Base-by-base conservation (phyloP, 345 rosid genomes). In the Eucalyptus cloeziana region DNA sequence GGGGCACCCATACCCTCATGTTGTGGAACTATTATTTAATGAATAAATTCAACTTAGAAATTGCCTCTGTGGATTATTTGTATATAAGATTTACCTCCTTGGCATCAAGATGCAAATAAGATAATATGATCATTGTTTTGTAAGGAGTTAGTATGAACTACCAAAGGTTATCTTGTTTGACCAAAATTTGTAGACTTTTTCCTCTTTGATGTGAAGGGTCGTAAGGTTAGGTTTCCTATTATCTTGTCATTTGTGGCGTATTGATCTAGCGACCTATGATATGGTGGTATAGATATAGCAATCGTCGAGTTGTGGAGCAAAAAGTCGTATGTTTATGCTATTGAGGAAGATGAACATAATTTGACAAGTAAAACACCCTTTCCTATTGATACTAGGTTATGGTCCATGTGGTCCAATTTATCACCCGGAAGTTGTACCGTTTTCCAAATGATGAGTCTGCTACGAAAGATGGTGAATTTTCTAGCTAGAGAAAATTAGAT, bases 241-340 rank as follows among this genome's bases (percentile, higher is more conserved):
- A 31, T 64, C 10, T 64, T 14, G 7, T 64, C 0, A 3, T 7
- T n/a, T 7, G 9, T 14, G 37, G 5, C 1, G 3, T n/a, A 64
- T 14, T 64, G 37, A 64, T n/a, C n/a, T 14, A 8, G 76, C 1
- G 1, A n/a, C 37, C 37, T 64, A 64, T 64, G 15, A n/a, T 64
- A 64, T 15, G 19, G 21, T n/a, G 33, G 21, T n/a, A 7, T 64
- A 64, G 3, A n/a, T n/a, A 64, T 64, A 4, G 6, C 5, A n/a
- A n/a, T 64, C 0, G 37, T 64, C 0, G 3, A 64, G n/a, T 64
- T 14, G 21, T 64, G 10, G 37, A 64, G 37, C 76, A 14, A 64
- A 64, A 64, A 64, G 37, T 13, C 10, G 5, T 64, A 6, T n/a
- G 16, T n/a, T 64, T 64, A 64, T 4, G 9, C 10, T n/a, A 64